These are phyloP conservation scores for Suhomyces chickasaworum DNA, from an alignment of 1,139 yeast genomes.

Conservation along the genomic window DNA sequence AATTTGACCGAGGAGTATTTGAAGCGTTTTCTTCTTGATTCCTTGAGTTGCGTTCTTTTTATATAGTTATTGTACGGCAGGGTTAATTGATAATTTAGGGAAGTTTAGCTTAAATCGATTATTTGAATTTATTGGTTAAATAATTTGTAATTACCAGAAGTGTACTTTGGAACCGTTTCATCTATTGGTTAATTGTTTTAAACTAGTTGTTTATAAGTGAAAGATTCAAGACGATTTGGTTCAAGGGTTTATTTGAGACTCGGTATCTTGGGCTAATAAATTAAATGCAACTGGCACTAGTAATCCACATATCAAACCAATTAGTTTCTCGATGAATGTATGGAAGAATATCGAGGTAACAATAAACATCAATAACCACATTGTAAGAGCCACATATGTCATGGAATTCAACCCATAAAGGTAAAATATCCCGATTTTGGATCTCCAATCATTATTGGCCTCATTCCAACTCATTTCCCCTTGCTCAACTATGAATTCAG, in stretches of 20 bases:
- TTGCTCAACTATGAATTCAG: neutral
- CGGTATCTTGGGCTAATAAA: neutral
- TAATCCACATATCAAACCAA: slow-evolving; percentile 54
- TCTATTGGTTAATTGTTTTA: no score
- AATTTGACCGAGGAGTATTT: slow-evolving; percentile 54
- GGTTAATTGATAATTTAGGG: neutral
- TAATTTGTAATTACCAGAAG: neutral
- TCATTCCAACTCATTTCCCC: neutral
- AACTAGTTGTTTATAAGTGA: no score
- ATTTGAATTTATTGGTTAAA: neutral
- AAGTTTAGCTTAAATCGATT: neutral
- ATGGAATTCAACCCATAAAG: neutral
- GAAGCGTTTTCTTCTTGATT: slow-evolving; percentile 6
- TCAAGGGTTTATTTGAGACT: neutral
- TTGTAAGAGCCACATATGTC: slow-evolving; percentile 20
- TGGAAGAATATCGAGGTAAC: slow-evolving; percentile 67
- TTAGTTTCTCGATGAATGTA: slow-evolving; percentile 54
- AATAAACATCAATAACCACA: slow-evolving; percentile 50
- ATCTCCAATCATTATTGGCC: neutral
- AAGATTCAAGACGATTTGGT: neutral
- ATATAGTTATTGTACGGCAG: neutral
- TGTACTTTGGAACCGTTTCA: neutral
- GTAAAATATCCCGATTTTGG: neutral
- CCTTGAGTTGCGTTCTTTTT: neutral
- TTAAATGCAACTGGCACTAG: slow-evolving; percentile 31